Evolutionary conservation across 768 basidiomycete species (phyloP), one percentile per base, ranked within the genome.

Genomic region (Podaxis sp.): DNA sequence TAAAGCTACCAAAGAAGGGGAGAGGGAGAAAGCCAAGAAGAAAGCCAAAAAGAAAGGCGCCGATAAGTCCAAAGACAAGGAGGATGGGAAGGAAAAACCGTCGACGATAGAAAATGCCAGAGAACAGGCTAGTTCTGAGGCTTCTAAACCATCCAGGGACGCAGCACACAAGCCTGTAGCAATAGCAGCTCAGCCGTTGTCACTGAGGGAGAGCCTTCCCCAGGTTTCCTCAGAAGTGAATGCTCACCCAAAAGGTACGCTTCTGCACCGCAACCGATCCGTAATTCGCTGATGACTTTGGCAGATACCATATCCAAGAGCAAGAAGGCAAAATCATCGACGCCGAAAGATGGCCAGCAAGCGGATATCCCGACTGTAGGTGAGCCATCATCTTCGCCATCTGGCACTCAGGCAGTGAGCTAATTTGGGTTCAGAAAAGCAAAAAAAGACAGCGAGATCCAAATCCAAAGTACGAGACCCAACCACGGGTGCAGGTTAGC

Each of bases 11-110:
- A 56, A 65, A 27, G 21, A 2, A 1, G 7, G 25, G 16, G 52
- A 54, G 14, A 28, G 47, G 23, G 57, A 55, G 42, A 63, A 59
- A 18, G 61, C 56, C 16, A 47, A 61, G n/a, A 50, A 51, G 23
- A 53, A 52, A 9, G 23, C 62, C 62, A 62, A 62, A 57, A 67
- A 64, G 48, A 68, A 61, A 59, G 67, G 66, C 44, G 44, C 46
- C 51, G 61, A 62, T 44, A 48, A 50, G 55, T 35, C 28, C 32
- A 32, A 14, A 14, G 37, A 52, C 2, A 37, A 27, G 48, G 53
- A 56, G 40, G 58, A 47, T 44, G 60, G 51, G 61, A 66, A 54
- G 18, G 28, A 36, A 9, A 59, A 18, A 57, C 44, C 52, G 21
- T 61, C 51, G 25, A 67, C 66, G 50, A 23, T 16, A 18, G 42